Base-by-base conservation (phyloP, 2,329 filamentous ascomycete species). In the Lachnellula cervina region DNA sequence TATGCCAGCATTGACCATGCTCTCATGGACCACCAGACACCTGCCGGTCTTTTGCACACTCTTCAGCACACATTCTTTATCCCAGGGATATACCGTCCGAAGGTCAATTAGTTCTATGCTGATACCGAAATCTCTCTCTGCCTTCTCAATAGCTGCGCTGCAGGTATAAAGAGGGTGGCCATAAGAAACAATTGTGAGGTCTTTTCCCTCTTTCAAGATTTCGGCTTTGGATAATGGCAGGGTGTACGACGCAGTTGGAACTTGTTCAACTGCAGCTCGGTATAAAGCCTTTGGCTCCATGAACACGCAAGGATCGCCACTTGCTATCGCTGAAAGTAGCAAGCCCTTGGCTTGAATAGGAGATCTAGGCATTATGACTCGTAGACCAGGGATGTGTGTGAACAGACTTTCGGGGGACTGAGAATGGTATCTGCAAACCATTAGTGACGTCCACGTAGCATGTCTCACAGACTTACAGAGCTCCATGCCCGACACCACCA, bases 261-360 rank as follows among this genome's bases (percentile, higher is more conserved):
- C 87, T 63, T 89, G 83, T 64, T 90, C 87, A 19, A 88, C 83
- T 0, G 86, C 83, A 1, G 87, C 86, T 28, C 87, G 82, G 67
- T 90, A 90, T 3, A 90, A 72, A 25, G 86, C 82, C 70, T 90
- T 90, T 1, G 87, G 87, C 64, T 90, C 87, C 83, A 89, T 83
- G 70, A 89, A 89, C 40, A 90, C 76, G 52, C 89, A 85, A 0
- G 87, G 87, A 67, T 90, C 86, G 40, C 83, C 81, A 66, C 76
- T 78, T 51, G 83, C 79, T 34, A 88, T 84, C 1, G 80, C 74
- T 4, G 82, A 77, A 2, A 88, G 75, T 8, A 89, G 74, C 1
- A 90, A 74, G 7, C 87, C 87, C 65, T 89, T 90, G 0, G 86
- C 87, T 70, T 89, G 87, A 3, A 81, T 74, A 0, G 87, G 87